Base-by-base conservation (phyloP, 2,329 filamentous ascomycete genomes). In the Coniochaeta hoffmannii region DNA sequence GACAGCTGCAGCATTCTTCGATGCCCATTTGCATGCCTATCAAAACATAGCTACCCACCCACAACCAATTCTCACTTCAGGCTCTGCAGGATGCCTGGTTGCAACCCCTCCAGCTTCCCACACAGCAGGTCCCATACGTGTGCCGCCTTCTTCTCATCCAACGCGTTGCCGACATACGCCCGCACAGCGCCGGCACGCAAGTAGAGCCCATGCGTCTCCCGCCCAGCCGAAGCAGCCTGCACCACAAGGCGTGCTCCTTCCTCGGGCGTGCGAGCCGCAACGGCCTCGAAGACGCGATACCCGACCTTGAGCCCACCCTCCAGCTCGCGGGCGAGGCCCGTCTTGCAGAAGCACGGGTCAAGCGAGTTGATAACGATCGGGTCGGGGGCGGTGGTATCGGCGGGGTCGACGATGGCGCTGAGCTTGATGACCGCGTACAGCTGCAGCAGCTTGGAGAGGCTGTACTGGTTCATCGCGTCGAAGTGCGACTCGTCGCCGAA, bases 291-390 rank as follows among this genome's bases (percentile, higher is more conserved):
- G 3, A 57, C 26, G 46, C 58, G 58, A 50, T 60, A 38, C 10
- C 55, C 2, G 17, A 58, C 1, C 17, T n/a, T 49, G 17, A 36
- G 14, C 2, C 12, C 30, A 3, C 59, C 58, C 2, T 10, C 55
- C 24, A 61, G 12, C 4, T 56, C 57, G 8, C 54, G 24, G 3
- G 51, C 50, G 6, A 64, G 56, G 3, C 57, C 60, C 8, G 61
- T 59, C 24, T 60, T 59, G 56, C 61, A 62, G 44, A 64, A 61
- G 50, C 60, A 60, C 7, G 61, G 62, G 24, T 61, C 58, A 19
- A 62, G 14, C 4, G 58, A 60, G 53, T 64, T 63, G 55, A 64
- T 59, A 35, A 62, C 59, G 15, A 64, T 57, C 19, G 56, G 53
- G 22, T 54, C 28, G 3, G 50, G n/a, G 19, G 55, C 49, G 50